Conservation (phyloP, 352 stramenopile species). For the Saprolegnia diclina region DNA sequence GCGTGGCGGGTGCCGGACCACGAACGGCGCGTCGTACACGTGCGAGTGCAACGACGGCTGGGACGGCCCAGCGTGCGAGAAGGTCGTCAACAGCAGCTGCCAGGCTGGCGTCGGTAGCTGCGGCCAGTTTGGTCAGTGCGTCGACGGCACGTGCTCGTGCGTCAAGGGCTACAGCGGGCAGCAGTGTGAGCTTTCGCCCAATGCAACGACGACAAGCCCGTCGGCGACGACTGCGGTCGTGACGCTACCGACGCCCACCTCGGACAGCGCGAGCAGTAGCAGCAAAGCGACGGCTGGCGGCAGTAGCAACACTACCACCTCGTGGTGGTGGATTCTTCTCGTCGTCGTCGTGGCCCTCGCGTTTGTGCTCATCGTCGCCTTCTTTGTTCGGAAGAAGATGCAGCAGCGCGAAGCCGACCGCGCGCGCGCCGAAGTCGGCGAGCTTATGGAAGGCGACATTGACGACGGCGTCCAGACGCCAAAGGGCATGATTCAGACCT, state of each 20-base stretch:
- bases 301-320: background rate
- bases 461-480: constrained; percentile 28
- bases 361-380: constrained; percentile 37
- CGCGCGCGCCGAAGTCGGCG: constrained; percentile 39
- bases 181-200: constrained; percentile 44
- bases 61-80: constrained; percentile 61
- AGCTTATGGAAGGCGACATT: constrained; percentile 30
- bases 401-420: constrained; percentile 50
- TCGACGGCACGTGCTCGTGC: constrained; percentile 38
- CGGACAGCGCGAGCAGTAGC: constrained; percentile 32
- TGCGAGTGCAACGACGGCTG: constrained; percentile 68
- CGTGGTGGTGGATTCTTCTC: constrained; percentile 35
- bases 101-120: constrained; percentile 41
- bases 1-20: constrained; percentile 47
- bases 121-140: constrained; percentile 41
- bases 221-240: constrained; percentile 8
- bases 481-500: constrained; percentile 19
- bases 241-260: constrained; percentile 25
- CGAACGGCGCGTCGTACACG: constrained; percentile 30
- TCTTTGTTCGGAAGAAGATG: constrained; percentile 67
- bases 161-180: constrained; percentile 37
- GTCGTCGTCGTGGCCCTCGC: constrained; percentile 44
- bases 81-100: constrained; percentile 44
- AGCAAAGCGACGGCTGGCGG: constrained; percentile 46
- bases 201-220: constrained; percentile 5